Percentiles rank a stretch among this genome's conserved stretches.
phyloP scores from a whole-genome alignment of 2,329 filamentous ascomycete species.

The Grosmannia serpens region DNA sequence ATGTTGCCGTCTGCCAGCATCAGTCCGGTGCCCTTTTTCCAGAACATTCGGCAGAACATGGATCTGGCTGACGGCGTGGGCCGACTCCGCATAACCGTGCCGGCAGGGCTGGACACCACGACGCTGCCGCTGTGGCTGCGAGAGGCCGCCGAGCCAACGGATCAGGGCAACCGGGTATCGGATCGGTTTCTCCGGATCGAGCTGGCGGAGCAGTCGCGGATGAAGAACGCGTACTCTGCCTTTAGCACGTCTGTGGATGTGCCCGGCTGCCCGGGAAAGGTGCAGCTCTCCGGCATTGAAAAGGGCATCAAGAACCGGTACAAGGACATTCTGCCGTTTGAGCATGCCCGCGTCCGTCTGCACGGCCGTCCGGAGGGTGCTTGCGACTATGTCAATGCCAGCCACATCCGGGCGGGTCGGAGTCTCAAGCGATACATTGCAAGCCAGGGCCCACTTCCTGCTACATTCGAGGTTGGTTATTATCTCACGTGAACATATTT shows the following conservation, averaged over 20 bases:
- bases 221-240: constrained; percentile 62
- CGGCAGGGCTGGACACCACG: constrained; percentile 31
- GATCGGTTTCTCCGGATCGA: constrained; percentile 79
- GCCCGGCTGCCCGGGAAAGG: constrained; percentile 19
- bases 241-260: constrained; percentile 30
- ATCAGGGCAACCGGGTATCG: constrained; percentile 71
- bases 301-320: constrained; percentile 94
- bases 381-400: constrained; percentile 96
- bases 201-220: constrained; percentile 75
- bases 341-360: constrained; percentile 79
- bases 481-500: no score
- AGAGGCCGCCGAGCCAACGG: constrained; percentile 49
- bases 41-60: constrained; percentile 93
- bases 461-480: constrained; percentile 64
- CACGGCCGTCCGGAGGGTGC: constrained; percentile 52
- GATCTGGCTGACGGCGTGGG: constrained; percentile 89
- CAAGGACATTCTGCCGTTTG: constrained; percentile 95
- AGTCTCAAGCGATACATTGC: constrained; percentile 93
- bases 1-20: constrained; percentile 60
- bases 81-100: constrained; percentile 51
- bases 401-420: constrained; percentile 64
- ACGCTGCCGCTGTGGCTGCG: constrained; percentile 68
- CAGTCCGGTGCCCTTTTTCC: constrained; percentile 79
- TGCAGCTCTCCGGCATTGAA: constrained; percentile 84
- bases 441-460: constrained; percentile 83